A percentile compares a stretch with the other conserved stretches of the same genome.
These are phyloP conservation scores for Cryphonectria carpinicola DNA, from an alignment of 2,329 filamentous ascomycete genomes.

Conservation along the genomic window DNA sequence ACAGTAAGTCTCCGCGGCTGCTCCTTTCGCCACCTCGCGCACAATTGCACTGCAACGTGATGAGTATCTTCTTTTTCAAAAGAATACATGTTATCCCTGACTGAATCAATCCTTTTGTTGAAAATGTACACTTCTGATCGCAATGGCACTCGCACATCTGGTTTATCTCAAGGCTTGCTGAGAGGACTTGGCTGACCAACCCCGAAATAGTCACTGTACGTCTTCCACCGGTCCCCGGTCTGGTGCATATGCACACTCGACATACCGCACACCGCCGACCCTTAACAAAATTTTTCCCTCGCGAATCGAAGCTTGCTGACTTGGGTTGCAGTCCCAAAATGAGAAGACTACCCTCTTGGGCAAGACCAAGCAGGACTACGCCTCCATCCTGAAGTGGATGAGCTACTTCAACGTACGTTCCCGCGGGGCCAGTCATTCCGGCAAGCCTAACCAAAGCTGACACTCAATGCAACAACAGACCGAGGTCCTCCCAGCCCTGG, in stretches of 20 bases:
- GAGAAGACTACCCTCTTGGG: conserved; percentile 99
- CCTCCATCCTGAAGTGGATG: conserved; percentile 97
- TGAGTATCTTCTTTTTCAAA: conserved; percentile 74
- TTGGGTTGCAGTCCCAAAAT: conserved; percentile 73
- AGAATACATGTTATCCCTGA: conserved; percentile 92
- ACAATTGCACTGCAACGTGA: conserved; percentile 50
- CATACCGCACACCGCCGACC: conserved; percentile 31
- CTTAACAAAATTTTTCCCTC: too few species aligned
- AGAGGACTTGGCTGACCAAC: conserved; percentile 42
- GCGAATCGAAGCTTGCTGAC: conserved; percentile 12
- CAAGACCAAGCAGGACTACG: conserved; percentile 99
- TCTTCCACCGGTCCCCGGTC: conserved; percentile 4
- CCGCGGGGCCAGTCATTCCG: too few species aligned
- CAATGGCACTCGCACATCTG: conserved; percentile 36
- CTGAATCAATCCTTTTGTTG: conserved; percentile 85
- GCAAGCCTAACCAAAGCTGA: conserved; percentile 11
- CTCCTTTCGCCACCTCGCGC: conserved; percentile 27
- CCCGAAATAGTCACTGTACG: conserved; percentile 27
- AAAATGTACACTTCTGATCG: conserved; percentile 79
- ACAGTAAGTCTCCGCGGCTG: conserved; percentile 72
- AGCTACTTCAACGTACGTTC: conserved; percentile 78
- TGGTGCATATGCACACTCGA: neutral
- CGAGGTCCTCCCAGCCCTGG: conserved; percentile 76
- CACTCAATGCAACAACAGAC: conserved; percentile 34
- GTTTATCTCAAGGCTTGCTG: conserved; percentile 36